These are phyloP conservation scores for Monilinia fructicola DNA, from an alignment of 2,329 filamentous ascomycete genomes.

Conservation along the genomic window DNA sequence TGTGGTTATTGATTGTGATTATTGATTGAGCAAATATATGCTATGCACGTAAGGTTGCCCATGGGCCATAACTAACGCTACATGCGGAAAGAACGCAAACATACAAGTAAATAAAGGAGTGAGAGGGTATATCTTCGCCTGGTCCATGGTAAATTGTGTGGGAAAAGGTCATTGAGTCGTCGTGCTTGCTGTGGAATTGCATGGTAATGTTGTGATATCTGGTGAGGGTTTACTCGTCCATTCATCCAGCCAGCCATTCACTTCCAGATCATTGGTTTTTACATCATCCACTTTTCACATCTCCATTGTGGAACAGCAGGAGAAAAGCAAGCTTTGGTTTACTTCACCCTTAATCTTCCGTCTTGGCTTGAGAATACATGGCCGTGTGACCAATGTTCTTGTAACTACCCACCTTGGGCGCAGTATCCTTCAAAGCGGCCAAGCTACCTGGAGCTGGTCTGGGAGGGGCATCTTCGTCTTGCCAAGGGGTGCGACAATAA, in stretches of 20 bases:
- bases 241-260: background rate
- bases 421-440: slow-evolving; percentile 26
- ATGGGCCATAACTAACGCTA: background rate
- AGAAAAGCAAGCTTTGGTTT: background rate
- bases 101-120: no score
- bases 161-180: background rate
- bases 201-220: no score
- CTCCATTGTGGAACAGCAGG: background rate
- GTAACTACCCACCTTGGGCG: slow-evolving; percentile 29
- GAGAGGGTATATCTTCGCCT: background rate
- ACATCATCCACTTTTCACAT: background rate
- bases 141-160: no score
- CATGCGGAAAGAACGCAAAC: background rate
- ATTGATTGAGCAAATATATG: no score
- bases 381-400: slow-evolving; percentile 28
- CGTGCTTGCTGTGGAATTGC: background rate
- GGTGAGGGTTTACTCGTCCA: background rate
- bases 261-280: background rate
- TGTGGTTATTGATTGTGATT: no score
- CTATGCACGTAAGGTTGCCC: no score
- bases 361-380: slow-evolving; percentile 24
- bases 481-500: slow-evolving; percentile 59
- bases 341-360: background rate
- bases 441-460: slow-evolving; percentile 22
- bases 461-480: slow-evolving; percentile 41